Conservation (phyloP, 495 filamentous ascomycete species). For the Hypomontagnella submonticulosa region DNA sequence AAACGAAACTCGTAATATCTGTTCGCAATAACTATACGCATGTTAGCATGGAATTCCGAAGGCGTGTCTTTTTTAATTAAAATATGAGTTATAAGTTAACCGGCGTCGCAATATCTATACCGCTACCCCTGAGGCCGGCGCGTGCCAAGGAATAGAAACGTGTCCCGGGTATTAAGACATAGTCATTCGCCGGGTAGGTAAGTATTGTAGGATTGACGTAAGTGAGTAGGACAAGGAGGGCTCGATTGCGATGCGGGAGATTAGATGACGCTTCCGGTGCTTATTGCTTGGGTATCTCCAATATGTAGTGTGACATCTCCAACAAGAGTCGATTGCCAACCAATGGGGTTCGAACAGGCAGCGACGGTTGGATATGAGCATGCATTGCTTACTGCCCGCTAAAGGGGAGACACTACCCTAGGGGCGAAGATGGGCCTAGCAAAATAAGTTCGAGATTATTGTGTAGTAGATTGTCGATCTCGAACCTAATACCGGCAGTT, state of each 20-base stretch:
- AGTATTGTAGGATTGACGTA: slow-evolving; percentile 29
- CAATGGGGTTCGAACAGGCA: slow-evolving; percentile 20
- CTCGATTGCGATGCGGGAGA: slow-evolving; percentile 33
- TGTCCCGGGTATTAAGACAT: slow-evolving; percentile 18
- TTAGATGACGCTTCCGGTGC: slow-evolving; percentile 34
- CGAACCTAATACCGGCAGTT: slow-evolving; percentile 19
- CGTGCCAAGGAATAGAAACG: slow-evolving; percentile 11
- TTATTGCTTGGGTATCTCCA: slow-evolving; percentile 28
- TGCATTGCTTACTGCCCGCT: slow-evolving; percentile 26
- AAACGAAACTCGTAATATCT: slow-evolving; percentile 9
- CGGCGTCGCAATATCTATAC: slow-evolving; percentile 10
- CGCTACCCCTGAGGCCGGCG: neutral
- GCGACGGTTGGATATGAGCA: slow-evolving; percentile 18
- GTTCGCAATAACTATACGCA: slow-evolving; percentile 2
- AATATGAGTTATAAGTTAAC: neutral
- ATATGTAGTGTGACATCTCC: slow-evolving; percentile 36
- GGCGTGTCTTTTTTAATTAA: neutral
- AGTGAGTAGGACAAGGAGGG: slow-evolving; percentile 29
- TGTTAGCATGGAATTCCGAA: slow-evolving; percentile 8
- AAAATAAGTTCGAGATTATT: neutral
- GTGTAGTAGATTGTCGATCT: slow-evolving; percentile 21
- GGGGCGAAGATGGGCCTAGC: neutral
- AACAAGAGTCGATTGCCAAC: slow-evolving; percentile 14
- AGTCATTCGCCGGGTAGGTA: slow-evolving; percentile 20
- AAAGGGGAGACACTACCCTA: slow-evolving; percentile 7